A percentile compares a stretch with the other conserved stretches of the same genome.
phyloP scores from a whole-genome alignment of 805 yeast species.

The Spencermartinsiella europaea region DNA sequence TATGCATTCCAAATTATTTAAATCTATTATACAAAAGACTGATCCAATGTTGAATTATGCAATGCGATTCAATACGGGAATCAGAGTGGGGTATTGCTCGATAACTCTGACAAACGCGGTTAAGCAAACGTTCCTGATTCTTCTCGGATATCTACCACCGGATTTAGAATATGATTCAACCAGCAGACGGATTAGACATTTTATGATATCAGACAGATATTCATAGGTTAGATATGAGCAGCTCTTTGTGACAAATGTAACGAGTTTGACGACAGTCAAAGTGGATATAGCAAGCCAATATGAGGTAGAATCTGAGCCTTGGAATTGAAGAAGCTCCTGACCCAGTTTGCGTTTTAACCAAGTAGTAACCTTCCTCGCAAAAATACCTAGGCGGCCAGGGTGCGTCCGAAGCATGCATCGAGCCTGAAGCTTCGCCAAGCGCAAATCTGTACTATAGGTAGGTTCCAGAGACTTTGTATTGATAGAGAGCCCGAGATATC shows the following conservation, averaged over 20 bases:
- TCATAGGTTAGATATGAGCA: neutral
- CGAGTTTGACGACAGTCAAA: neutral
- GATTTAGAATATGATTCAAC: neutral
- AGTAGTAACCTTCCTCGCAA: neutral
- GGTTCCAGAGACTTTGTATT: constrained; percentile 21
- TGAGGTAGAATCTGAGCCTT: neutral
- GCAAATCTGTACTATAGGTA: neutral
- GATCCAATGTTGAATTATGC: too few species aligned
- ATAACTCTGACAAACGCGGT: neutral
- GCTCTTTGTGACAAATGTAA: neutral
- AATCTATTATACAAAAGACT: neutral
- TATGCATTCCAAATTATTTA: neutral
- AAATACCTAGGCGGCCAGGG: neutral
- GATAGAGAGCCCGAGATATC: constrained; percentile 16
- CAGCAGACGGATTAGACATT: neutral
- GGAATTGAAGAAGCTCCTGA: neutral
- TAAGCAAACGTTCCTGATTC: neutral
- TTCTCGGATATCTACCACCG: neutral
- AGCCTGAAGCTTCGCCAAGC: too few species aligned
- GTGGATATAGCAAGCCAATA: neutral
- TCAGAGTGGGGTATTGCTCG: neutral
- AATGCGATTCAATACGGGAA: neutral
- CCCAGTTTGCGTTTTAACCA: constrained; percentile 4
- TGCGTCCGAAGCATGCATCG: neutral
- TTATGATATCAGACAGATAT: neutral